Evolutionary conservation across 192 early-diverging fungal species (phyloP).

Genomic region (Lobosporangium transversale): DNA sequence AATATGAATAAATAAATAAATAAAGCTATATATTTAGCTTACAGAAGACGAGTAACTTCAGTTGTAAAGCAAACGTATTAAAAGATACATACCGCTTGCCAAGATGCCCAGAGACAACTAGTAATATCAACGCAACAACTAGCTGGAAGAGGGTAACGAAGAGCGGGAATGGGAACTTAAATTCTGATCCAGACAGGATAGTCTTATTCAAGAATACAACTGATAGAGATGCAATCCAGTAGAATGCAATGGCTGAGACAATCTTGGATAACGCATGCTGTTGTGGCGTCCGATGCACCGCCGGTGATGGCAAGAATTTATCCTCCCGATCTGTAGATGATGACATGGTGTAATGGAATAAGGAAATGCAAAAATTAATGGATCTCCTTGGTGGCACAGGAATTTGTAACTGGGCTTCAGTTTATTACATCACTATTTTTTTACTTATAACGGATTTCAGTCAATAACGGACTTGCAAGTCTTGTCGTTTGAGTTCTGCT

Average conservation of each 20-base stretch:
- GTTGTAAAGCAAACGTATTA: not conserved
- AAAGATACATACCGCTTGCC: conserved; percentile 60
- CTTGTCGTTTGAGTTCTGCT: no score
- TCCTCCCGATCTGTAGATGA: conserved; percentile 26
- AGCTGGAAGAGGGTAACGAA: conserved; percentile 77
- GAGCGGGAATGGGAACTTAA: conserved; percentile 70
- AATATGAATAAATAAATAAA: not conserved
- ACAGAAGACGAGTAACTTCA: no score
- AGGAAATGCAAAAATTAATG: no score
- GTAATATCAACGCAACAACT: conserved; percentile 63
- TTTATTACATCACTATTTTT: not conserved
- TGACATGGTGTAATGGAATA: not conserved
- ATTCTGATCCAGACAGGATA: conserved; percentile 68
- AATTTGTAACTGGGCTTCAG: not conserved
- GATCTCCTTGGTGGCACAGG: no score
- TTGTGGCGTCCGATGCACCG: conserved; percentile 19
- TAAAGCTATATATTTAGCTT: no score
- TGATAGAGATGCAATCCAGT: conserved; percentile 68
- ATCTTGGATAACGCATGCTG: conserved; percentile 54
- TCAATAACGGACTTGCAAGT: no score
- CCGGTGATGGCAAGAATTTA: conserved; percentile 39
- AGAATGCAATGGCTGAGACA: conserved; percentile 65
- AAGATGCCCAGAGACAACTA: conserved; percentile 63
- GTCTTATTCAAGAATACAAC: conserved; percentile 77
- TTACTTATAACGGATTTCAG: conserved; percentile 31